These are phyloP conservation scores for Pythium phragmitis DNA, from an alignment of 352 stramenopile species.

Conservation along the genomic window DNA sequence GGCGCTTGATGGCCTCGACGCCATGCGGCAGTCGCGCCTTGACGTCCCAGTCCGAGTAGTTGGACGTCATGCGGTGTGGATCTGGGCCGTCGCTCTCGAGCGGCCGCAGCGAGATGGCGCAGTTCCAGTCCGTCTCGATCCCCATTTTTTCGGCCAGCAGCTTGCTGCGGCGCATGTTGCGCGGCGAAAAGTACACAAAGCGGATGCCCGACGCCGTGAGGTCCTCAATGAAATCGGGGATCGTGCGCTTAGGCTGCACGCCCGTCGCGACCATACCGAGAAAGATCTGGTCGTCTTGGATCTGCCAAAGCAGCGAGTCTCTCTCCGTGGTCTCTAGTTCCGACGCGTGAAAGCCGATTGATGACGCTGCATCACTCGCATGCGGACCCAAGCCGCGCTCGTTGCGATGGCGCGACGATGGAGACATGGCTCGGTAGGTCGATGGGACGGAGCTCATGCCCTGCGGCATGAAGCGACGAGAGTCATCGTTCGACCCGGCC, in stretches of 20 bases:
- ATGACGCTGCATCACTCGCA: conserved; percentile 56
- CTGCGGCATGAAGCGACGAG: conserved; percentile 7
- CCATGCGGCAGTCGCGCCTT: conserved; percentile 96
- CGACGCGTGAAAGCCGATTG: conserved; percentile 42
- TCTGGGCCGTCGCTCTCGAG: conserved; percentile 92
- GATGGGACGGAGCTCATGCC: conserved; percentile 23
- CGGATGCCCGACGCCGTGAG: conserved; percentile 94
- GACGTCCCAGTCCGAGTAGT: conserved; percentile 97
- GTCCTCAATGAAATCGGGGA: conserved; percentile 95
- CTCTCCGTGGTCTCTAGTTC: conserved; percentile 54
- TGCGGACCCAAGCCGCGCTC: conserved; percentile 14
- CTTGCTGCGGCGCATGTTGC: conserved; percentile 98
- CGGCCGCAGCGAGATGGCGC: conserved; percentile 95
- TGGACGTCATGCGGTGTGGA: conserved; percentile 95
- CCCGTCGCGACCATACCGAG: conserved; percentile 95
- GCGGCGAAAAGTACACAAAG: conserved; percentile 99
- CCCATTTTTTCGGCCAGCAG: conserved; percentile 98
- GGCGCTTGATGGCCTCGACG: conserved; percentile 93
- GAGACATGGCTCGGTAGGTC: conserved; percentile 17
- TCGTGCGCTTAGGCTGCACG: conserved; percentile 94
- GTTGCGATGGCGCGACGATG: conserved; percentile 19
- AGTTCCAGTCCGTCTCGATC: conserved; percentile 99
- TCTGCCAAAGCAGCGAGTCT: conserved; percentile 71
- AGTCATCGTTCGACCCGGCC: conserved; percentile 16
- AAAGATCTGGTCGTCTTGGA: conserved; percentile 97